Evolutionary conservation across 148 eudicot species (phyloP).

Genomic region (Salicornia ramosissima): DNA sequence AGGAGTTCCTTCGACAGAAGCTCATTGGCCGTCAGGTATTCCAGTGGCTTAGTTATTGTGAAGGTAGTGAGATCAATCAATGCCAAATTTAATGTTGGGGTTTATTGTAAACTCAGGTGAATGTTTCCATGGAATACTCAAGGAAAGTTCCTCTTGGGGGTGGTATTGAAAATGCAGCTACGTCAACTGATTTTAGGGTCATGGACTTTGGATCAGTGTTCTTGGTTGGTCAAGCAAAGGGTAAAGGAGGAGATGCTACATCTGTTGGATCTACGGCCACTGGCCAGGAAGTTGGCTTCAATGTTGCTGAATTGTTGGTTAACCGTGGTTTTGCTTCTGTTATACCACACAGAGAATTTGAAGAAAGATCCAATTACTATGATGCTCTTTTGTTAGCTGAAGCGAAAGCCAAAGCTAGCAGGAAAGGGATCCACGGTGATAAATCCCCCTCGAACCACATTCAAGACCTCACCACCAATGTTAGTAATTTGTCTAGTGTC

Average conservation of each 20-base stretch:
- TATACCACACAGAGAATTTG: slow-evolving; percentile 79
- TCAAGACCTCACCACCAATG: slow-evolving; percentile 73
- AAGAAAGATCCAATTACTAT: slow-evolving; percentile 80
- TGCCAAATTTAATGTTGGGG: slow-evolving; percentile 15
- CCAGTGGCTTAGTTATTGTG: background rate
- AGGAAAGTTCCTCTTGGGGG: slow-evolving; percentile 58
- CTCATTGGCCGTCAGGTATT: slow-evolving; percentile 84
- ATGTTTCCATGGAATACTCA: slow-evolving; percentile 96
- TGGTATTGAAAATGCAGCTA: slow-evolving; percentile 39
- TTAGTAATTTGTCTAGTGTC: slow-evolving; percentile 29
- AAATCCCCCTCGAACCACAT: slow-evolving; percentile 53
- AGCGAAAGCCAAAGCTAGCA: slow-evolving; percentile 63
- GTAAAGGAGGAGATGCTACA: slow-evolving; percentile 43
- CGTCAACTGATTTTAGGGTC: slow-evolving; percentile 48
- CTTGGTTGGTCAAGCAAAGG: slow-evolving; percentile 58
- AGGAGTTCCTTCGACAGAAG: slow-evolving; percentile 76
- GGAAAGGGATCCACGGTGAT: slow-evolving; percentile 67
- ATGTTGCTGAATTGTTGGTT: slow-evolving; percentile 84
- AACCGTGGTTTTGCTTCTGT: slow-evolving; percentile 74
- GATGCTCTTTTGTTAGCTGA: slow-evolving; percentile 88
- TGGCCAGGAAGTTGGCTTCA: slow-evolving; percentile 53
- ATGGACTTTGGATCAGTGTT: slow-evolving; percentile 93
- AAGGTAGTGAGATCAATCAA: slow-evolving; percentile 1
- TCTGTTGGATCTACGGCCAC: slow-evolving; percentile 40
- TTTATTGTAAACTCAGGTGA: slow-evolving; percentile 49